A percentile compares a stretch with the other conserved stretches of the same genome.
Evolutionary conservation across 179 eudicot species (phyloP).

Genomic region (Nepenthes alata): DNA sequence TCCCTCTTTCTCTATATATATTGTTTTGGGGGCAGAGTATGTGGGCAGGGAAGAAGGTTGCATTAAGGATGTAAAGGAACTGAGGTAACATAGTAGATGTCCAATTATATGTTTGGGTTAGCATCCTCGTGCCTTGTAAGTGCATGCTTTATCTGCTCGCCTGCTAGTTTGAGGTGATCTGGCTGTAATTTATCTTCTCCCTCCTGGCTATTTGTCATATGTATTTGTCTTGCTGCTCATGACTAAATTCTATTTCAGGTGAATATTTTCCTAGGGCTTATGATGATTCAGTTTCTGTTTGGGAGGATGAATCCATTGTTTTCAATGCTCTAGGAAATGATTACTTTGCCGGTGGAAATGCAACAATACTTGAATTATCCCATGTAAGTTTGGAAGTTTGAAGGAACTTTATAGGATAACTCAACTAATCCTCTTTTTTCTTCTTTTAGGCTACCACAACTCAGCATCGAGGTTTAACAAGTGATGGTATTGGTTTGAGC

Average conservation of each 20-base stretch:
- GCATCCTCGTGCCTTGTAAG: background rate
- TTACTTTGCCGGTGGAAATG: constrained; percentile 51
- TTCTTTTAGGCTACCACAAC: background rate
- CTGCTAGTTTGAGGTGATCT: background rate
- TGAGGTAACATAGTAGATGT: background rate
- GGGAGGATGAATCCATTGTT: constrained; percentile 83
- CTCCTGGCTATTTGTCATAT: background rate
- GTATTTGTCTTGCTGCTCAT: background rate
- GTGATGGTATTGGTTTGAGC: background rate
- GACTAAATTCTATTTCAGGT: constrained; percentile 30
- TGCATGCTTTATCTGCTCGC: constrained; percentile 2
- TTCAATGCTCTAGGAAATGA: constrained; percentile 65
- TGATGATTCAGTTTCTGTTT: constrained; percentile 53
- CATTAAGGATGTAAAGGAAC: too few species aligned
- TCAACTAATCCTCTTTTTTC: background rate
- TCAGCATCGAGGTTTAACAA: background rate
- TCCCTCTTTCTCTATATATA: too few species aligned
- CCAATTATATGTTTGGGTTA: background rate
- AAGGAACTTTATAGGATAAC: background rate
- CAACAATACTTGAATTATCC: constrained; percentile 37
- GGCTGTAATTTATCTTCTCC: background rate
- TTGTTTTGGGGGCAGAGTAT: too few species aligned
- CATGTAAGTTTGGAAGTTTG: constrained; percentile 38
- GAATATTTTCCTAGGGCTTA: constrained; percentile 66
- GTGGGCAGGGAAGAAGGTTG: too few species aligned